Conservation (phyloP, 2,329 filamentous ascomycete genomes). For the Nemania serpens region DNA sequence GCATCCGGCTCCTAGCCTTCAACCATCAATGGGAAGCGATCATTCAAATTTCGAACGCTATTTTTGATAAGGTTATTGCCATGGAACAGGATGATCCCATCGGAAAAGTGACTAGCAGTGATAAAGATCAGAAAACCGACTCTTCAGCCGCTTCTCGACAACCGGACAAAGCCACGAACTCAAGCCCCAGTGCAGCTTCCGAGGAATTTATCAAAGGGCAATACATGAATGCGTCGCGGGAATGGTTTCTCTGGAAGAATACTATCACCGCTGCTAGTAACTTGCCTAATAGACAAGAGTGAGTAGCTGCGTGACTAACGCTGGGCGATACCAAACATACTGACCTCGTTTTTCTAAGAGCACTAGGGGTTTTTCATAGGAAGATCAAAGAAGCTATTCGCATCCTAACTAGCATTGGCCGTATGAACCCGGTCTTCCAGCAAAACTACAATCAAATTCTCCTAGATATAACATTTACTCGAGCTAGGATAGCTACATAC, state of each 20-base stretch:
- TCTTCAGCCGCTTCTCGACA: neutral
- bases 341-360: slow-evolving; percentile 8
- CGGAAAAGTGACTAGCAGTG: slow-evolving; percentile 8
- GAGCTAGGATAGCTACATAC: neutral
- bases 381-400: slow-evolving; percentile 9
- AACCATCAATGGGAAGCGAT: slow-evolving; percentile 31
- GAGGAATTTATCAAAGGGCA: neutral
- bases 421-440: slow-evolving; percentile 3
- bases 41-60: slow-evolving; percentile 21
- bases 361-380: neutral
- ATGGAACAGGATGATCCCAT: slow-evolving; percentile 20
- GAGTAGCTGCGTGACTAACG: neutral
- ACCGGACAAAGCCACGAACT: neutral
- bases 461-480: slow-evolving; percentile 8
- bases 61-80: slow-evolving; percentile 32
- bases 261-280: neutral
- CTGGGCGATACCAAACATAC: neutral
- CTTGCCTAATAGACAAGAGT: slow-evolving; percentile 7
- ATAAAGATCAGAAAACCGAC: neutral
- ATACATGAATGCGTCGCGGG: slow-evolving; percentile 6
- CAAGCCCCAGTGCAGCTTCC: neutral
- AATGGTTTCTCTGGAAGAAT: slow-evolving; percentile 7
- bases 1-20: slow-evolving; percentile 26
- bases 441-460: slow-evolving; percentile 14
- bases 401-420: neutral